Evolutionary conservation across 2,329 filamentous ascomycete genomes (phyloP), one percentile per base, ranked within the genome.

Genomic region (Metarhizium guizhouense): DNA sequence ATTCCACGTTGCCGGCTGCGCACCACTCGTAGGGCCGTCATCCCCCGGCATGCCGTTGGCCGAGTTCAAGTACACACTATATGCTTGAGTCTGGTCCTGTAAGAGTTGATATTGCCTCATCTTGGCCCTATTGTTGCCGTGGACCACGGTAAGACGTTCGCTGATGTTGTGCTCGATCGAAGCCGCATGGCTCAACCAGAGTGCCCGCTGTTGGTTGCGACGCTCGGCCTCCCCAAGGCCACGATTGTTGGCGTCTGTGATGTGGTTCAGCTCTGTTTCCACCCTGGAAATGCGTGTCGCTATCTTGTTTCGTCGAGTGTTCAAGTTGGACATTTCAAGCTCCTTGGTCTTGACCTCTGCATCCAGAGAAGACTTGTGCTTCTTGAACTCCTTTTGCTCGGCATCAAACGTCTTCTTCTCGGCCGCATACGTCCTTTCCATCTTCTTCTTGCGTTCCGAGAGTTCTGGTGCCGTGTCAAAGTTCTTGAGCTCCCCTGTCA

Each of bases 281-380:
- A 90, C 82, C 73, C 89, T 89, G 65, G 79, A 78, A 62, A 88
- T 86, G 52, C 88, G 84, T 30, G 81, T 78, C 55, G 83, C 81
- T 47, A 90, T 84, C 71, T 88, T 88, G 72, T 89, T 88, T 52
- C 82, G 80, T 68, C 88, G 88, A 56, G 83, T 81, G 64, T 85
- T 79, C 34, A 86, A 74, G 59, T 78, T 78, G 20, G 76, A 73
- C 63, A 85, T 80, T 56, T 91, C 87, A 50, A 83, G 78, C 62
- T 84, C 81, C 53, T 87, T 77, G 32, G 75, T 74, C 63, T 83
- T 81, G 59, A 87, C 72, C 56, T 86, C 80, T 60, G 78, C 79
- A 59, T 89, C 85, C 47, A 85, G 74, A 45, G 79, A 74, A 54
- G 76, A 70, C 68, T 87, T 88, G 72, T 80, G 76, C 57, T 75